Base-by-base conservation (phyloP, 371 early-diverging fungal species). In the Rhizopus microsporus region DNA sequence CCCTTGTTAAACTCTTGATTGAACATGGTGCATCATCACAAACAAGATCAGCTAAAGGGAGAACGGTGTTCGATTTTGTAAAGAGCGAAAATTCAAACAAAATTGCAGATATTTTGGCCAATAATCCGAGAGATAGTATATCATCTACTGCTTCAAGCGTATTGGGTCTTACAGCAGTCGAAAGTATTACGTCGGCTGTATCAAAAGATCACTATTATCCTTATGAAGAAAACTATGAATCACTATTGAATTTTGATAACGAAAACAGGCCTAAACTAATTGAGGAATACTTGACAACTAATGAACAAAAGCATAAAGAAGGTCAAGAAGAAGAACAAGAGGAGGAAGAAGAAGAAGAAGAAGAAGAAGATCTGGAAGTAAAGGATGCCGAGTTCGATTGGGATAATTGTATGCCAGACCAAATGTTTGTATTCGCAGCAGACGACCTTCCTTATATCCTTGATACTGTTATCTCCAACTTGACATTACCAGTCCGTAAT, bases 391-490 rank as follows among this genome's bases (percentile, higher is more conserved):
- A 53, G 17, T 64, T 92, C 70, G 72, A 88, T 44, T 93, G 88
- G 90, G 87, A 87, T 52, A 81, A 69, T 47, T 89, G 93, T 72
- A 74, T 80, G 60, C 88, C 87, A 3, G 89, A 92, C 69, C 94
- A 93, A 69, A 93, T 94, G 94, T 88, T 93, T 74, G 96, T 94
- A 8, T 91, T 96, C 68, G 82, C 88, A 33, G 76, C 76, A 45
- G 72, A 74, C 31, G 44, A 59, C 54, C 51, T 64, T 9, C 37
- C 55, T 51, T 56, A 60, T 33, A 65, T 65, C 32, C 53, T 65
- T 35, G 76, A 88, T 48, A 84, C 87, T 1, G 80, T 89, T 10
- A 81, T 93, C 54, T 77, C 75, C 33, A 74, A 79, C 29, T 79
- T 90, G 49, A 80, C 75, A 31, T 23, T 72, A 3, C 88, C 89